These are phyloP conservation scores for Aspergillus pseudoglaucus DNA, from an alignment of 2,329 filamentous ascomycete genomes.

Conservation along the genomic window DNA sequence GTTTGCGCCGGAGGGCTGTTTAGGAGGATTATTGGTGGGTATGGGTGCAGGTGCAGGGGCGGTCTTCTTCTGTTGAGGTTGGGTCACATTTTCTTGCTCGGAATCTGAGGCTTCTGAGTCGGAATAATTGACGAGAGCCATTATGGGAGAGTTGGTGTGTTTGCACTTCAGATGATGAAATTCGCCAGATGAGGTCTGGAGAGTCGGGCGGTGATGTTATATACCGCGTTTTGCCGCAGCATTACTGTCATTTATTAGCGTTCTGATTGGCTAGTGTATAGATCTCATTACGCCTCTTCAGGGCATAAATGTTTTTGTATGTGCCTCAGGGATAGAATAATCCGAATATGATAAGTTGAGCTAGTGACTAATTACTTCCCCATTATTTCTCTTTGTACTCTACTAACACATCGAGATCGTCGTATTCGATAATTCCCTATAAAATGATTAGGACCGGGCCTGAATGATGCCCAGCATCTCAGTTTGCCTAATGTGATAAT, in stretches of 20 bases:
- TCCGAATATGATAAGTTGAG: too few relatives aligned
- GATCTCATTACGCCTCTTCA: neutral
- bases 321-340: too few relatives aligned
- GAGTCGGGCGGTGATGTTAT: neutral
- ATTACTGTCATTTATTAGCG: neutral
- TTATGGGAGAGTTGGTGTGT: conserved; percentile 28
- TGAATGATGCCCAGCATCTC: too few relatives aligned
- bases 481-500: too few relatives aligned
- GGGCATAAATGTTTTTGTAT: too few relatives aligned
- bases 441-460: too few relatives aligned
- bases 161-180: neutral
- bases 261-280: neutral
- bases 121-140: conserved; percentile 78
- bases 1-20: conserved; percentile 27
- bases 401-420: too few relatives aligned
- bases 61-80: conserved; percentile 22
- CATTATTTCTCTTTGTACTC: too few relatives aligned
- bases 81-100: conserved; percentile 40
- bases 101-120: conserved; percentile 67
- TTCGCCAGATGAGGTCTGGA: neutral
- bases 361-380: too few relatives aligned
- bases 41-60: conserved; percentile 17
- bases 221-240: neutral
- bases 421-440: too few relatives aligned
- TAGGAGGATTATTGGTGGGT: conserved; percentile 1